Conservation (phyloP, 306 rosid genomes). For the Betula pendula region DNA sequence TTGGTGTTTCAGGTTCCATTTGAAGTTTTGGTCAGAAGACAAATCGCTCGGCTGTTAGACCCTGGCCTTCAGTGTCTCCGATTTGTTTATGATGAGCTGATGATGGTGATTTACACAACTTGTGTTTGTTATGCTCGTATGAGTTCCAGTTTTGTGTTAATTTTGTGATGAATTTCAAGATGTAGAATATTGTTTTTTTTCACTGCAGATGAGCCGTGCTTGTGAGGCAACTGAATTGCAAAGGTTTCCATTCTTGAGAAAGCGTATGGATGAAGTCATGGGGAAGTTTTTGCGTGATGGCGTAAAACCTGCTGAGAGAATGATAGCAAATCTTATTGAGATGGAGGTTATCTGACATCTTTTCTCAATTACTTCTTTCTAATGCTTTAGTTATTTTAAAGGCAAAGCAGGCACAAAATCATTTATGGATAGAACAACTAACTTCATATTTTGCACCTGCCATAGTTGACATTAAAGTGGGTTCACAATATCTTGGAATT, state of each 20-base stretch:
- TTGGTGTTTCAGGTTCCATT: constrained; percentile 42
- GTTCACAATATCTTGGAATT: background rate
- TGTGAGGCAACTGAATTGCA: constrained; percentile 37
- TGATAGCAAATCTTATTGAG: constrained; percentile 48
- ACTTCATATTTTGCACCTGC: background rate
- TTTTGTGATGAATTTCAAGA: constrained; percentile 3
- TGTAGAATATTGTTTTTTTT: constrained; percentile 9
- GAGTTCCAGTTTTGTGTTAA: background rate
- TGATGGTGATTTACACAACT: constrained; percentile 30
- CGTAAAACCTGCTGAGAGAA: constrained; percentile 42
- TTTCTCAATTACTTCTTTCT: background rate
- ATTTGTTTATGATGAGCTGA: constrained; percentile 43
- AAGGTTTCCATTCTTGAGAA: constrained; percentile 46
- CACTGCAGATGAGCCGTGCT: constrained; percentile 40
- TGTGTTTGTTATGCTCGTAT: background rate
- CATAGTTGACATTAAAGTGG: background rate
- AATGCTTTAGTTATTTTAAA: background rate
- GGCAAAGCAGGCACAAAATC: background rate
- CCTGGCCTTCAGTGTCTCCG: constrained; percentile 51
- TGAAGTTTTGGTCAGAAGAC: constrained; percentile 41
- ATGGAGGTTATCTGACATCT: constrained; percentile 40
- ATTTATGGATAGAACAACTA: background rate
- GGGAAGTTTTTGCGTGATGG: constrained; percentile 39
- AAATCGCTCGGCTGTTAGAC: constrained; percentile 43
- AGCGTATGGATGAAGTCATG: constrained; percentile 37